Percentiles rank a stretch among this genome's conserved stretches.
phyloP scores from a whole-genome alignment of 202 grass and related monocot genomes.

The Brachypodium distachyon region DNA sequence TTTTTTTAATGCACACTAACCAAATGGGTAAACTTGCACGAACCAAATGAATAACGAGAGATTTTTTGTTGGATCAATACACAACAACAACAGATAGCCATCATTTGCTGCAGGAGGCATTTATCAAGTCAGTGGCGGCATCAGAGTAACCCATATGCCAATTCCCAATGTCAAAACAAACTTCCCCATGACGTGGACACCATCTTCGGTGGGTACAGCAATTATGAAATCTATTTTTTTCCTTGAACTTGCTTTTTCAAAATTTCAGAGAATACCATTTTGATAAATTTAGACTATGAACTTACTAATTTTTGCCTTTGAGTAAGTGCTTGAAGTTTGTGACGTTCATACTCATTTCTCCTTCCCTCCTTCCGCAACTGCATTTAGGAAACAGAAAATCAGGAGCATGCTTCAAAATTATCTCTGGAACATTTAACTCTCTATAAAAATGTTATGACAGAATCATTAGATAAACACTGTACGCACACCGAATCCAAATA shows the following conservation, averaged over 20 bases:
- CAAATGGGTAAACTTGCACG: neutral
- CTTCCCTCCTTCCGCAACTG: slow-evolving; percentile 92
- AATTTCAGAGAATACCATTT: neutral
- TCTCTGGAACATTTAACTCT: neutral
- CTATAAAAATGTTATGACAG: slow-evolving; percentile 3
- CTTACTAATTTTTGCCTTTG: slow-evolving; percentile 87
- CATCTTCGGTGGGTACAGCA: neutral
- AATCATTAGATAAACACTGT: neutral
- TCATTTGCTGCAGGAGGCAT: neutral
- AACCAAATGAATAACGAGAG: neutral
- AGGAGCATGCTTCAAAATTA: slow-evolving; percentile 4
- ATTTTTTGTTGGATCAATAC: neutral
- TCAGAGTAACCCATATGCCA: neutral
- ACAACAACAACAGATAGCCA: neutral
- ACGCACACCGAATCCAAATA: neutral
- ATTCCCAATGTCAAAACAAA: neutral
- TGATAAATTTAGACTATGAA: neutral
- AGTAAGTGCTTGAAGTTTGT: slow-evolving; percentile 98
- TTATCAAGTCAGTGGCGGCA: neutral
- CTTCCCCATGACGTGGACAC: neutral
- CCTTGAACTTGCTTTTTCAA: neutral
- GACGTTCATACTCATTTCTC: slow-evolving; percentile 97
- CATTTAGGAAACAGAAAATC: slow-evolving; percentile 18
- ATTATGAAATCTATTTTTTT: neutral
- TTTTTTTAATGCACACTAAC: neutral